Base-by-base conservation (phyloP, 345 rosid genomes). In the Populus euphratica region DNA sequence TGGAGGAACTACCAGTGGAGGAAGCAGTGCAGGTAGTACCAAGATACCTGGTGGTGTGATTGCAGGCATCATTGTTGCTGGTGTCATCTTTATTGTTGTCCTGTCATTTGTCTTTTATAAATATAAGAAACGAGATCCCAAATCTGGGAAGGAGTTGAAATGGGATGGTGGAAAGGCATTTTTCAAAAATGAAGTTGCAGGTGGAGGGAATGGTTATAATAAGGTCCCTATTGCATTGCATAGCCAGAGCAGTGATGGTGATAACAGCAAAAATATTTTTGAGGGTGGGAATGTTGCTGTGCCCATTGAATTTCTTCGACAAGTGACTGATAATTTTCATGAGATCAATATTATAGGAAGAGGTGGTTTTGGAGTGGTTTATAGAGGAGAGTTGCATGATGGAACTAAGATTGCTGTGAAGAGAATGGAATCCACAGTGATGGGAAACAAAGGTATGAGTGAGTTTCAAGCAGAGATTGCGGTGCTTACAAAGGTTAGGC, bases 391-490 rank as follows among this genome's bases (percentile, higher is more conserved):
- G 77, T 68, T 79, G 27, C 74, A 74, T 63, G 82, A 79, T 8
- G 82, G 82, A 52, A 69, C 82, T 47, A 44, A 74, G 75, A 79
- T 79, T 63, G 82, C 82, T 44, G 82, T 79, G 47, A 79, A 79
- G 71, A 79, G 82, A 70, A 79, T 79, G 82, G 82, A 74, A 79
- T 74, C 82, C 18, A 35, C 64, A 11, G 43, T 49, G 56, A 79
- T 75, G 71, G 78, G 75, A 11, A 79, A 78, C 39, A 79, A 79
- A 49, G 82, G 77, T 43, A 21, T 79, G 54, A 70, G 41, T 2
- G 82, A 74, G 73, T 79, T 79, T 64, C 82, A 74, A 70, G 78
- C 82, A 31, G 82, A 79, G 78, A 79, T 79, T 75, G 78, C 69
- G 6, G 82, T 79, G 17, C 78, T 80, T 52, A 71, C 72, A 23